Base-by-base conservation (phyloP, 495 filamentous ascomycete species). In the Xylaria castorea region DNA sequence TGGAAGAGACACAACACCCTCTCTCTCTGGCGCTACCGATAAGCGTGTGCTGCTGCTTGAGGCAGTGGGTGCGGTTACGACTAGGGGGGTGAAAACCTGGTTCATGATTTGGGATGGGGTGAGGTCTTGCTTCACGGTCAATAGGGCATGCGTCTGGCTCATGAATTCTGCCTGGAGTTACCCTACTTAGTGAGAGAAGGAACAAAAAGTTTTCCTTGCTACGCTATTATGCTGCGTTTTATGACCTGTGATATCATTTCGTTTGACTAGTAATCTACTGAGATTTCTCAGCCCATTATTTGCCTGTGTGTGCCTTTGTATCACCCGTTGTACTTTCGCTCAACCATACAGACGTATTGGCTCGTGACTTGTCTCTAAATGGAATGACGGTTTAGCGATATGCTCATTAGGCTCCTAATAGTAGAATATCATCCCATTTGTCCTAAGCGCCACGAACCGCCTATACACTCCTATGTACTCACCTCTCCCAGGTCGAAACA, bases 1-100 rank as follows among this genome's bases (percentile, higher is more conserved):
- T 99, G 96, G 96, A 97, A 97, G 93, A 89, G 92, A 84, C 95
- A 95, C 91, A 98, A 98, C 92, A 99, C 96, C 84, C 90, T 95
- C 83, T 94, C 90, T 83, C 92, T 95, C 83, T 97, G 94, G 93
- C 87, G 93, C 80, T 97, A 96, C 87, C 81, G 87, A 82, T 89
- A 85, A 84, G 79, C 76, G 81, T 69, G 11, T 61, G 20, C 53
- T 75, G 22, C 68, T 71, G 67, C 60, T 71, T 40, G 71, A 63
- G 50, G 72, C 73, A 44, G 25, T 67, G 42, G 40, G n/a, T 42
- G 53, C 63, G 51, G 63, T 32, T 22, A 61, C 44, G 38, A 65
- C 32, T 76, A 74, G 58, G 75, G 73, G 64, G 50, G n/a, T 61
- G 57, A 50, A 72, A 72, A 67, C 25, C 63, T 71, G 66, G 75